Conservation (phyloP, 108 stramenopile species). For the Licmophora abbreviata region DNA sequence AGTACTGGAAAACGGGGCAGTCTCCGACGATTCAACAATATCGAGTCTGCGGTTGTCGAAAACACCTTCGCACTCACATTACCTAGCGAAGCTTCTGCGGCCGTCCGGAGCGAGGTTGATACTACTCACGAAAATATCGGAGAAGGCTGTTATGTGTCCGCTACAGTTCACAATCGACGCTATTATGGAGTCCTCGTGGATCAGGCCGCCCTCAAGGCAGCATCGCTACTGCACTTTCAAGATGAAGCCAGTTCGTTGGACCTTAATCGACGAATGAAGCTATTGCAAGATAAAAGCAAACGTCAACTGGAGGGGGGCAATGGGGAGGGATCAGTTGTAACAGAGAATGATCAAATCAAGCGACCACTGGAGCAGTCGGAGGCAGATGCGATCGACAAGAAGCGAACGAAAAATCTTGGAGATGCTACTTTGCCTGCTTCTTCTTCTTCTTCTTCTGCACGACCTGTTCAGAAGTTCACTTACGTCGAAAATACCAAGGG, state of each 20-base stretch:
- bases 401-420: neutral
- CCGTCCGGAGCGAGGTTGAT: neutral
- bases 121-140: slow-evolving; percentile 6
- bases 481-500: slow-evolving; percentile 8
- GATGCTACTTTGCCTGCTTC: neutral
- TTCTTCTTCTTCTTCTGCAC: neutral
- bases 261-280: slow-evolving; percentile 41
- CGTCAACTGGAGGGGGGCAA: slow-evolving; percentile 10
- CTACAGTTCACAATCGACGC: slow-evolving; percentile 30
- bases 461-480: slow-evolving; percentile 38
- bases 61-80: slow-evolving; percentile 22
- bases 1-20: slow-evolving; percentile 3
- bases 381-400: neutral
- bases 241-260: slow-evolving; percentile 34
- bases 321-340: neutral
- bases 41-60: slow-evolving; percentile 40
- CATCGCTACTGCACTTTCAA: slow-evolving; percentile 27
- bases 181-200: slow-evolving; percentile 49
- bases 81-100: slow-evolving; percentile 6
- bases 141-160: slow-evolving; percentile 42
- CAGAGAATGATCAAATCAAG: neutral
- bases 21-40: slow-evolving; percentile 22
- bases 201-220: slow-evolving; percentile 34
- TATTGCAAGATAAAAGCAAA: slow-evolving; percentile 8
- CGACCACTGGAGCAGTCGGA: neutral